These are phyloP conservation scores for Capsicum baccatum DNA, from an alignment of 257 asterid species.

Conservation along the genomic window DNA sequence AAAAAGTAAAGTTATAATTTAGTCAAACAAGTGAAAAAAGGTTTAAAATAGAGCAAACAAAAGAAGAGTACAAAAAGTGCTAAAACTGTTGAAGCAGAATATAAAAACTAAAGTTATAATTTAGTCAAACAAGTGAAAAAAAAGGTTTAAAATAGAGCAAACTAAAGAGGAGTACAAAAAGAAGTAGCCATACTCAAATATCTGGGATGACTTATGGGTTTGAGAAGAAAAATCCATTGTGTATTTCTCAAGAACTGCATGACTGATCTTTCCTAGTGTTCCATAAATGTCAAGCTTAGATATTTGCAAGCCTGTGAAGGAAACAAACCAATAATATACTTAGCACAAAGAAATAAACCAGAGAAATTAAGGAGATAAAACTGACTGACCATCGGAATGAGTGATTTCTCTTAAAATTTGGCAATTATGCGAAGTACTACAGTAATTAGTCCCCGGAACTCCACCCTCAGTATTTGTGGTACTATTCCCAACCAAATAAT, in stretches of 20 bases:
- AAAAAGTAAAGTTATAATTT: not conserved
- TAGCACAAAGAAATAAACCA: not conserved
- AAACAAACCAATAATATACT: not conserved
- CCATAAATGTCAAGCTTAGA: conserved; percentile 72
- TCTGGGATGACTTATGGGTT: conserved; percentile 44
- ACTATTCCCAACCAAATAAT: conserved; percentile 28
- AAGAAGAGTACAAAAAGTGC: not conserved
- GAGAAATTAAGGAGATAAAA: not conserved
- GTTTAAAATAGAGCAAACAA: too few species aligned
- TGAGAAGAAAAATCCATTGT: conserved; percentile 38
- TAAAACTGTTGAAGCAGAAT: too few species aligned
- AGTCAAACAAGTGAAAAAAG: not conserved
- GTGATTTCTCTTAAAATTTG: conserved; percentile 59
- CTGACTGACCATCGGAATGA: conserved; percentile 59
- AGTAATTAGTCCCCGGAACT: not conserved
- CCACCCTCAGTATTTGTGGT: conserved; percentile 28
- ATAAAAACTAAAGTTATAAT: not conserved
- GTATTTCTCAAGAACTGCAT: conserved; percentile 57
- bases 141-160: too few species aligned
- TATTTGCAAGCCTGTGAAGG: conserved; percentile 44
- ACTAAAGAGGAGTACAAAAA: not conserved
- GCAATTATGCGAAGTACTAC: conserved; percentile 37
- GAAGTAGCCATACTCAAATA: conserved; percentile 58
- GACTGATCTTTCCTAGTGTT: conserved; percentile 58
- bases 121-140: not conserved